These are phyloP conservation scores for Amanita molliuscula DNA, from an alignment of 768 basidiomycete species.

Conservation along the genomic window DNA sequence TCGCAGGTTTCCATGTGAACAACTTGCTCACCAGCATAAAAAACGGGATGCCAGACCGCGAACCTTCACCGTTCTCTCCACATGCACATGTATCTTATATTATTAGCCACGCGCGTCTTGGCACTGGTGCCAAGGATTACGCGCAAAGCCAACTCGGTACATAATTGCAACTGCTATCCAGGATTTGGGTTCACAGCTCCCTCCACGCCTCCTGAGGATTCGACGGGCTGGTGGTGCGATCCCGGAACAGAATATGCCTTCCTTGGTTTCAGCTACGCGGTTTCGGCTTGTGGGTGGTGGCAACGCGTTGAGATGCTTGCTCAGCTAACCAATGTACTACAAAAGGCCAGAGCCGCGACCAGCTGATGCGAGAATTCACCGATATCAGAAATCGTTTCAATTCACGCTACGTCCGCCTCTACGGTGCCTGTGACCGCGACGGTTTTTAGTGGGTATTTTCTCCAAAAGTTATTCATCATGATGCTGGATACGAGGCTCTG, in stretches of 20 bases:
- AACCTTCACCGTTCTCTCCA: too few species aligned
- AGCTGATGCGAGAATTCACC: constrained; percentile 36
- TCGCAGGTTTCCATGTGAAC: too few species aligned
- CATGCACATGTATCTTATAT: too few species aligned
- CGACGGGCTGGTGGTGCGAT: constrained; percentile 44
- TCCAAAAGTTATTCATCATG: neutral
- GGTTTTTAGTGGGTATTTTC: constrained; percentile 22
- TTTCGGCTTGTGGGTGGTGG: constrained; percentile 41
- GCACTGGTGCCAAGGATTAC: too few species aligned
- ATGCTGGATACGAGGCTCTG: neutral
- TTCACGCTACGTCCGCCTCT: constrained; percentile 43
- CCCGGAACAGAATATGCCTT: constrained; percentile 49
- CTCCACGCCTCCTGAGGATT: constrained; percentile 19
- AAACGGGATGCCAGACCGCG: too few species aligned
- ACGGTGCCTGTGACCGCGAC: constrained; percentile 24
- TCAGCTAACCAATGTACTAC: neutral
- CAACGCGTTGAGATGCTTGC: too few species aligned
- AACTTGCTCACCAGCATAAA: too few species aligned
- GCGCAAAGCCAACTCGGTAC: too few species aligned
- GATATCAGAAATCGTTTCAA: constrained; percentile 42
- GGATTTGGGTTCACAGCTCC: constrained; percentile 39
- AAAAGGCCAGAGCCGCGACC: constrained; percentile 38
- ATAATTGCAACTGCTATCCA: constrained; percentile 16
- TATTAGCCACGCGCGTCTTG: too few species aligned
- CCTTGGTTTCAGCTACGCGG: constrained; percentile 56